A percentile compares a stretch with the other conserved stretches of the same genome.
phyloP scores from a whole-genome alignment of 106 monocot species.

The Apostasia ramifera region DNA sequence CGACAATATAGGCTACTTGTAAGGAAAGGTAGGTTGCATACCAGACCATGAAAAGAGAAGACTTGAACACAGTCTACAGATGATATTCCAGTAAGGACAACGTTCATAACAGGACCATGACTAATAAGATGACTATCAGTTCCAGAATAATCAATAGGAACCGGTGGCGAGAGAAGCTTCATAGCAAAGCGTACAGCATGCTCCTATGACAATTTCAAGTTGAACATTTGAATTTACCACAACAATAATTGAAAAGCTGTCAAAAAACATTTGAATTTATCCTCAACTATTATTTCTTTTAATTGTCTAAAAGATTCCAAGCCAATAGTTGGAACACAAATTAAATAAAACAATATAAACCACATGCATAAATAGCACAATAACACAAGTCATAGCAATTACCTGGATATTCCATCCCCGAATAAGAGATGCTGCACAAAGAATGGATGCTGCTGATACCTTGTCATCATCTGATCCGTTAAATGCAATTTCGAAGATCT shows the following conservation, averaged over 20 bases:
- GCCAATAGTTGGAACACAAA: no score
- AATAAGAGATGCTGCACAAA: constrained; percentile 88
- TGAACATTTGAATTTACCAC: no score
- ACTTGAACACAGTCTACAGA: constrained; percentile 88
- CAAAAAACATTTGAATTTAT: no score
- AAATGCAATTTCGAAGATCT: constrained; percentile 70
- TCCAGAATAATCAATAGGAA: constrained; percentile 62
- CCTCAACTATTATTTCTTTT: no score
- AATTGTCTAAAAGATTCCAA: no score
- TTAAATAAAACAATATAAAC: no score
- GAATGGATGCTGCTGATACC: constrained; percentile 73
- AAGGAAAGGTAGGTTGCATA: constrained; percentile 14
- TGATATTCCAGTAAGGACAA: constrained; percentile 85
- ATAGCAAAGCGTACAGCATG: constrained; percentile 74
- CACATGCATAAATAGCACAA: not conserved
- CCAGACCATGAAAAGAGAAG: constrained; percentile 96
- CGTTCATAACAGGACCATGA: constrained; percentile 74
- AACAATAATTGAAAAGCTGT: no score
- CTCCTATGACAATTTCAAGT: constrained; percentile 35
- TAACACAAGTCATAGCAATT: constrained; percentile 1
- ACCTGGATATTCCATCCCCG: constrained; percentile 99
- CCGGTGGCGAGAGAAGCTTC: constrained; percentile 78
- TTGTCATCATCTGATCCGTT: constrained; percentile 80
- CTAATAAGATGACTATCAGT: constrained; percentile 76
- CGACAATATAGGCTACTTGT: no score